A percentile compares a stretch with the other conserved stretches of the same genome.
Conservation (phyloP, 768 basidiomycete species). For the Coprinellus micaceus region DNA sequence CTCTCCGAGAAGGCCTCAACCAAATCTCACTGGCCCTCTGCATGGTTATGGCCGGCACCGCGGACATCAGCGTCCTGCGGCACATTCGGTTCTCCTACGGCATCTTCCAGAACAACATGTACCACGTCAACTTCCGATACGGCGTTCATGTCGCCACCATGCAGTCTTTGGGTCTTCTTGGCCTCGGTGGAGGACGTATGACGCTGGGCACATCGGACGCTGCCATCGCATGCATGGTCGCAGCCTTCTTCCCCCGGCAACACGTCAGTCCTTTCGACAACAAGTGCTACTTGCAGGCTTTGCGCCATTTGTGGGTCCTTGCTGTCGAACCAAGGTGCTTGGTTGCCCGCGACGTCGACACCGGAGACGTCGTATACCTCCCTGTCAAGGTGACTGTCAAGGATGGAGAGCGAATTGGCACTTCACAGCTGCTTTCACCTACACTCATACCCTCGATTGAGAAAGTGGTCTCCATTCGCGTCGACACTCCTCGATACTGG, state of each 20-base stretch:
- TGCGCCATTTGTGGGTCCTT: constrained; percentile 94
- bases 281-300: constrained; percentile 85
- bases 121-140: constrained; percentile 69
- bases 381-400: constrained; percentile 84
- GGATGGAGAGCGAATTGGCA: constrained; percentile 59
- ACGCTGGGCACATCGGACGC: constrained; percentile 91
- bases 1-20: constrained; percentile 84
- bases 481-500: constrained; percentile 96
- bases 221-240: constrained; percentile 84
- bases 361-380: constrained; percentile 84
- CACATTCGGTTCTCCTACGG: constrained; percentile 88
- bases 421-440: constrained; percentile 82
- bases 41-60: constrained; percentile 97
- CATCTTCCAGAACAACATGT: constrained; percentile 64
- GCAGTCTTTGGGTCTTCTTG: constrained; percentile 85
- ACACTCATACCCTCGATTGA: constrained; percentile 90
- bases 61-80: constrained; percentile 85
- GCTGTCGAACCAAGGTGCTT: constrained; percentile 94
- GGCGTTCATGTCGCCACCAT: constrained; percentile 89
- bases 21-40: constrained; percentile 81
- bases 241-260: constrained; percentile 91
- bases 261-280: constrained; percentile 80
- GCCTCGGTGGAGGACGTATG: constrained; percentile 89
- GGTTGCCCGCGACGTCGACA: constrained; percentile 89
- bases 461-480: constrained; percentile 73